A percentile compares a stretch with the other conserved stretches of the same genome.
Evolutionary conservation across 1,139 yeast species (phyloP).

Genomic region (Candida sp.): DNA sequence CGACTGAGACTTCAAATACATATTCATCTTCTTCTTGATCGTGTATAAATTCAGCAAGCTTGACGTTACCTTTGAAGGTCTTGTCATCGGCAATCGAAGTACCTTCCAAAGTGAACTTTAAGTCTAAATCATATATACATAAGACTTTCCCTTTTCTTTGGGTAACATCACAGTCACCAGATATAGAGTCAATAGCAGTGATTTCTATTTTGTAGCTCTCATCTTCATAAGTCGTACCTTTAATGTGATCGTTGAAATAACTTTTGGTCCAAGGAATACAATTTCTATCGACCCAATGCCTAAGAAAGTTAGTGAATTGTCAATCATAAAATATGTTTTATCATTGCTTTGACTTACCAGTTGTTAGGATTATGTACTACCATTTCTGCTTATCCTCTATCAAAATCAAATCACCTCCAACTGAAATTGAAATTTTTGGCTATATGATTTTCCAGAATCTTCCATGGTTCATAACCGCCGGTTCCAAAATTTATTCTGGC

Average conservation of each 20-base stretch:
- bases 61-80: slow-evolving; percentile 34
- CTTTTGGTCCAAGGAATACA: slow-evolving; percentile 73
- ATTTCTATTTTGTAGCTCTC: slow-evolving; percentile 35
- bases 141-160: slow-evolving; percentile 79
- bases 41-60: slow-evolving; percentile 67
- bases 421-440: neutral
- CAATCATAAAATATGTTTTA: neutral
- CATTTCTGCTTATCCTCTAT: slow-evolving; percentile 29
- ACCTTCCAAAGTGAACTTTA: slow-evolving; percentile 45
- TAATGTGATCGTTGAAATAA: slow-evolving; percentile 48
- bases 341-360: slow-evolving; percentile 48
- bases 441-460: neutral
- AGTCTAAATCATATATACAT: slow-evolving; percentile 65
- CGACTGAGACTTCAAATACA: slow-evolving; percentile 46
- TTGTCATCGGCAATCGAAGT: slow-evolving; percentile 17
- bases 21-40: slow-evolving; percentile 68
- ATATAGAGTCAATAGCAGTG: slow-evolving; percentile 39
- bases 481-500: neutral
- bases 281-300: slow-evolving; percentile 86
- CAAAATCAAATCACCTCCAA: neutral
- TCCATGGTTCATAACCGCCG: neutral
- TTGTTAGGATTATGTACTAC: slow-evolving; percentile 82
- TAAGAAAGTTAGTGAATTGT: slow-evolving; percentile 18
- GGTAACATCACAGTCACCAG: slow-evolving; percentile 78
- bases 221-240: slow-evolving; percentile 29